phyloP scores from a whole-genome alignment of 73 alveolate species.

The Effrenium voratum region DNA sequence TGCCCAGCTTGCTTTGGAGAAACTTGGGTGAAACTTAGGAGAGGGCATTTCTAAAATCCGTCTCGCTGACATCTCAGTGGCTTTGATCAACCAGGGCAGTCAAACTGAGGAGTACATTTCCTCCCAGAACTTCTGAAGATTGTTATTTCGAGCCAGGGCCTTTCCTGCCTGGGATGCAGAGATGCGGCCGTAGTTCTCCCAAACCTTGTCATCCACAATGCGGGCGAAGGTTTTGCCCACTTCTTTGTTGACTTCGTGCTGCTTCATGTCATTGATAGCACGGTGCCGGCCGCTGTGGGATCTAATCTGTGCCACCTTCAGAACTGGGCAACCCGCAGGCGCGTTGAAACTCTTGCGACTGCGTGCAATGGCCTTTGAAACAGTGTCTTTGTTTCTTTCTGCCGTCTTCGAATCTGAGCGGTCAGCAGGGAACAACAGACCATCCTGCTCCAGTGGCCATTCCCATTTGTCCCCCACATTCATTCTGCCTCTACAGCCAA shows the following conservation, averaged over 20 bases:
- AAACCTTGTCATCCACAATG: too few relatives aligned
- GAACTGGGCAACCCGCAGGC: not conserved
- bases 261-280: conserved; percentile 17
- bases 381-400: not conserved
- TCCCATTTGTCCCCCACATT: not conserved
- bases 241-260: not conserved
- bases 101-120: too few relatives aligned
- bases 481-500: not conserved
- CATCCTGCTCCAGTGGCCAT: not conserved
- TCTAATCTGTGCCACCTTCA: not conserved
- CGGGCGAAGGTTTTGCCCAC: conserved; percentile 41
- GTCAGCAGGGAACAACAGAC: not conserved
- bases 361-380: not conserved
- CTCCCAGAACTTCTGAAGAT: too few relatives aligned
- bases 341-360: not conserved
- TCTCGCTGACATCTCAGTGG: too few relatives aligned
- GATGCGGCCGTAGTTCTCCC: too few relatives aligned
- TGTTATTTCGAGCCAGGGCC: too few relatives aligned
- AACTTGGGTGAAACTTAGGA: too few relatives aligned
- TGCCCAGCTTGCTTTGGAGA: too few relatives aligned
- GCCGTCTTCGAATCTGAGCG: not conserved
- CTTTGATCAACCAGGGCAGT: too few relatives aligned
- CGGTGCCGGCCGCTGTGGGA: conserved; percentile 43
- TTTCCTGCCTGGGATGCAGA: too few relatives aligned
- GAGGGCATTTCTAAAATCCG: too few relatives aligned